These are phyloP conservation scores for Cutaneotrichosporon sp. DNA, from an alignment of 1,284 basidiomycete genomes.

Conservation along the genomic window DNA sequence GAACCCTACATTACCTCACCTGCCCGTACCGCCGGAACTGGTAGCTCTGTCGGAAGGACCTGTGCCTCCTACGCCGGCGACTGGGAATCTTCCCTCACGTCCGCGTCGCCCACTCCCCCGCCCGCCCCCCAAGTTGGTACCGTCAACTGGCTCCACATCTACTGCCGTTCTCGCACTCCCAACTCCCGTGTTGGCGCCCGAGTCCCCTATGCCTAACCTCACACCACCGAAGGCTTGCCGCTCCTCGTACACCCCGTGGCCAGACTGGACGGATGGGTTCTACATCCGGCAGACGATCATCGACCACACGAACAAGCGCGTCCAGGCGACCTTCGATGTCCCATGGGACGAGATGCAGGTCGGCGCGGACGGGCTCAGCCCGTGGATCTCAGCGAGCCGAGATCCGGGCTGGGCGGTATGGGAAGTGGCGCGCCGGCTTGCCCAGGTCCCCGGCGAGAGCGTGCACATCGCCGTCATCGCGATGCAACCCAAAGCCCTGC, in stretches of 20 bases:
- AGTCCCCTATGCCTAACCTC: too few species aligned
- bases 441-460: neutral
- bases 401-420: slow-evolving; percentile 36
- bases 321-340: slow-evolving; percentile 24
- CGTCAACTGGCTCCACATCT: too few species aligned
- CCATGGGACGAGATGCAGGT: slow-evolving; percentile 20
- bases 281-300: slow-evolving; percentile 33
- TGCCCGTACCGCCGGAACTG: too few species aligned
- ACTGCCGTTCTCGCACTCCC: too few species aligned
- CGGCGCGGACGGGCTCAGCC: slow-evolving; percentile 30
- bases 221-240: too few species aligned
- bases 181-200: too few species aligned
- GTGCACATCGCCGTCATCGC: slow-evolving; percentile 29
- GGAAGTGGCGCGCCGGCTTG: slow-evolving; percentile 32
- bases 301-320: slow-evolving; percentile 34
- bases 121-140: too few species aligned
- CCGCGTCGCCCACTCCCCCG: neutral
- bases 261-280: slow-evolving; percentile 16
- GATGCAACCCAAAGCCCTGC: neutral
- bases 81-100: slow-evolving; percentile 2
- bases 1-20: neutral
- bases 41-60: too few species aligned
- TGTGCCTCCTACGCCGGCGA: too few species aligned
- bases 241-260: slow-evolving; percentile 8
- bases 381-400: slow-evolving; percentile 33